A percentile compares a stretch with the other conserved stretches of the same genome.
Evolutionary conservation across 1,139 yeast genomes (phyloP).

Genomic region (Kodamaea anthophila): DNA sequence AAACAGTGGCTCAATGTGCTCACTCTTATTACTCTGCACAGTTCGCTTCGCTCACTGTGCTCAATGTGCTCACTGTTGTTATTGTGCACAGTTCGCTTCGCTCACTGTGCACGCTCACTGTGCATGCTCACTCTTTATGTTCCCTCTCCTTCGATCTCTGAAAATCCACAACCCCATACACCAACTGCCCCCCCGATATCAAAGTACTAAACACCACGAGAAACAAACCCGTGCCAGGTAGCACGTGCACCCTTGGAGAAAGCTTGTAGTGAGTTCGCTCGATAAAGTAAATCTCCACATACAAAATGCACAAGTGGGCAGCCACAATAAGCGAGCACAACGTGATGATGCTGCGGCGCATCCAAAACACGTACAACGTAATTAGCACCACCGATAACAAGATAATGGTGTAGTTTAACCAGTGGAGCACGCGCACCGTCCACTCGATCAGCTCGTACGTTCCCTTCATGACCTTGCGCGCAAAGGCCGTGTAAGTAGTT

Average conservation of each 20-base stretch:
- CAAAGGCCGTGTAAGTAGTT: conserved; percentile 18
- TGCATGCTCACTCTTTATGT: background rate
- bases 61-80: too few relatives aligned
- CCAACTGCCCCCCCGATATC: conserved; percentile 2
- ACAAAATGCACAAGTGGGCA: conserved; percentile 1
- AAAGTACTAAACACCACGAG: conserved; percentile 3
- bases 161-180: conserved; percentile 1
- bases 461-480: conserved; percentile 3
- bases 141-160: background rate
- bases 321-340: conserved; percentile 1
- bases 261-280: conserved; percentile 1
- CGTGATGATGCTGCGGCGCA: conserved; percentile 3
- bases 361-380: conserved; percentile 4
- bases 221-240: conserved; percentile 6
- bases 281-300: conserved; percentile 4
- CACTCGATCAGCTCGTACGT: conserved; percentile 5
- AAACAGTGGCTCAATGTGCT: too few relatives aligned
- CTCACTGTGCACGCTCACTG: too few relatives aligned
- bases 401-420: conserved; percentile 3
- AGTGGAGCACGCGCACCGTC: conserved; percentile 2
- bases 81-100: too few relatives aligned
- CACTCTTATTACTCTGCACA: too few relatives aligned
- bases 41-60: too few relatives aligned
- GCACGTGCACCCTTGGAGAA: conserved; percentile 1
- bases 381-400: conserved; percentile 3